Base-by-base conservation (phyloP, 768 basidiomycete species). In the Candolleomyces aberdarensis region DNA sequence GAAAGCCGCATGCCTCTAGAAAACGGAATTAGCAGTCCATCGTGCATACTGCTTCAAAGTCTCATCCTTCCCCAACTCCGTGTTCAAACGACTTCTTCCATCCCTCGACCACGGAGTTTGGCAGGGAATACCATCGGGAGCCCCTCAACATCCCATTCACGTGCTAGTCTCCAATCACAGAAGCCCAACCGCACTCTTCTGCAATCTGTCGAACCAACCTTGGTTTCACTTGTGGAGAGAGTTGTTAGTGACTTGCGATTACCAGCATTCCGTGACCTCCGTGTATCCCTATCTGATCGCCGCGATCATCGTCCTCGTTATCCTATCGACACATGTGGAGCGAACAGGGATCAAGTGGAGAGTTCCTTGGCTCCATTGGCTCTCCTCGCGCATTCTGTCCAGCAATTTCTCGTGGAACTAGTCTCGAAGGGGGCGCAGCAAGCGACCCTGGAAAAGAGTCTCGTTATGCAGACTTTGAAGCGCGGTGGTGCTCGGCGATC, bases 361-460 rank as follows among this genome's bases (percentile, higher is more conserved):
- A 62, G 61, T 5, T 64, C 66, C 17, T 65, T 83, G 11, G 77
- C 77, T 17, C 79, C 81, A 13, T 65, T 73, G 65, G 78, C 79
- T 6, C 64, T 77, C 48, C 67, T 84, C 17, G 69, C 79, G 9
- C 61, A 80, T 17, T 63, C 71, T 5, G 66, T 72, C 10, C 68
- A 71, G 58, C 66, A 61, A 32, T 77, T 83, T 55, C 63, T 80
- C 7, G 71, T 72, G 15, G 63, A 65, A 0, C 66, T 83, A 52
- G 68, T 82, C 20, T 63, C 67, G 36, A 71, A 71, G 31, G 83
- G 78, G 17, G 56, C 80, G 40, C 72, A 76, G 3, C 68, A 73
- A 44, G 70, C 76, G 22, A 65, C 69, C 22, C 66, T 68, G 31
- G 77, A 81, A 64, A 75, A 73, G 60, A 62, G 55, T 15, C 63